Evolutionary conservation across 2,329 filamentous ascomycete species (phyloP), one percentile per base, ranked within the genome.

Genomic region (Tolypocladium cylindrosporum): DNA sequence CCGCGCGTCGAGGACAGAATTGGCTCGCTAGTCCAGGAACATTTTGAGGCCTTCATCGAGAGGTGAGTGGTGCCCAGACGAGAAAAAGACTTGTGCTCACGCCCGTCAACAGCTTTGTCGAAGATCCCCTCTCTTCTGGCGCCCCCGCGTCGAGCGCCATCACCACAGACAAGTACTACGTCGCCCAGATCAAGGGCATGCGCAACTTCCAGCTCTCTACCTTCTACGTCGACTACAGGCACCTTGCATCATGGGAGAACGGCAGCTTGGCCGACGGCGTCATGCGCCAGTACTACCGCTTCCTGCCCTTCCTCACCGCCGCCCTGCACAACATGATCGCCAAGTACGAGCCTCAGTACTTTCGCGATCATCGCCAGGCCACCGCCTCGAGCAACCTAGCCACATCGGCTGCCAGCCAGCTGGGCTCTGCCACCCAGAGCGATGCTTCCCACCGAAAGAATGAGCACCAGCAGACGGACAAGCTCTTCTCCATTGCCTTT

Each of bases 391-490:
- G 88, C 60, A 86, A 84, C 57, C 80, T 86, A 62, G 84, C 89
- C 1, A 87, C 86, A 6, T 87, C 90, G 1, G 86, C 81, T 31
- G 78, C 79, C 36, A 87, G 84, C 67, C 83, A 84, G 59, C 75
- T 80, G 41, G 84, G 84, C 57, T 83, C 83, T 9, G 80, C 77
- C 41, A 86, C 78, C 66, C 83, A 87, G 67, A 81, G 82, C 19
- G 87, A 90, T 19, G 80, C 86, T 48, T 83, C 85, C 51, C 84
- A 86, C 66, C 88, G 90, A 74, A 95, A 90, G 37, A 85, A 87
- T 57, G 91, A 96, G 72, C 91, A 96, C 71, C 92, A 97, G 72
- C 92, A 97, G 75, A 97, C 94, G 0, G 94, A 99, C 75, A 97
- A 96, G 77, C 80, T 99, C 42, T 97, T 99, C 72, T 85, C 91